A percentile compares a stretch with the other conserved stretches of the same genome.
Conservation (phyloP, 2,329 filamentous ascomycete genomes). For the Orbilia oligospora region DNA sequence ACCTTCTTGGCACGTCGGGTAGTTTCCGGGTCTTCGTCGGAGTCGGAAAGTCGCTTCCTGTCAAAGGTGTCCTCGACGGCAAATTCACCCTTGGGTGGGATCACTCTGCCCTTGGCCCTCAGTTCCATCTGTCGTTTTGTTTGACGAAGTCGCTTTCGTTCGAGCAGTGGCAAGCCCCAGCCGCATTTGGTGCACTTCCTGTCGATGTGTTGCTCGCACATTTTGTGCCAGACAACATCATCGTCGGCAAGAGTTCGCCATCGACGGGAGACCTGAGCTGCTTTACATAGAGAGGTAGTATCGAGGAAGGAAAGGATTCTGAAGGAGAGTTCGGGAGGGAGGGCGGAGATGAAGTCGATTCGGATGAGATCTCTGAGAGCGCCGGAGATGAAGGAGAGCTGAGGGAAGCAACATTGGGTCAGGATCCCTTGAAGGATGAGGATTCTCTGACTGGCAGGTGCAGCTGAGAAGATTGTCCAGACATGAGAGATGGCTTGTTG, state of each 20-base stretch:
- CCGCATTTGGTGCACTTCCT: slow-evolving; percentile 94
- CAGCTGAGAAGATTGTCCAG: slow-evolving; percentile 97
- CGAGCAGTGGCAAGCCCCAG: slow-evolving; percentile 90
- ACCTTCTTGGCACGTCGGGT: slow-evolving; percentile 57
- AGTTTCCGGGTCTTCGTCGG: slow-evolving; percentile 66
- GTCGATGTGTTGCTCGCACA: slow-evolving; percentile 98
- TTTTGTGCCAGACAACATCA: slow-evolving; percentile 96
- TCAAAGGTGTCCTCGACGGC: slow-evolving; percentile 27
- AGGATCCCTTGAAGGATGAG: slow-evolving; percentile 97
- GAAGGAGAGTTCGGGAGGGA: slow-evolving; percentile 91
- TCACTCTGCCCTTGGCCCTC: slow-evolving; percentile 74
- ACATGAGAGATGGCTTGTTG: slow-evolving; percentile 97
- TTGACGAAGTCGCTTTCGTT: slow-evolving; percentile 87
- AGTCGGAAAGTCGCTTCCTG: slow-evolving; percentile 61
- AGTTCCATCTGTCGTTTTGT: slow-evolving; percentile 88
- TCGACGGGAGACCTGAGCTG: slow-evolving; percentile 89
- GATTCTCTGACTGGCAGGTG: slow-evolving; percentile 91
- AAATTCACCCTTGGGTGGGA: slow-evolving; percentile 65
- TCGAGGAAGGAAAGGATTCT: slow-evolving; percentile 94
- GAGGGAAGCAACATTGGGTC: slow-evolving; percentile 96
- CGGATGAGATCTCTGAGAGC: slow-evolving; percentile 95
- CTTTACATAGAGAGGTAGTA: slow-evolving; percentile 93
- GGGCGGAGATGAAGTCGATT: slow-evolving; percentile 92
- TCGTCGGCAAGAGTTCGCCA: slow-evolving; percentile 95
- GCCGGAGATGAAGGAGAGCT: slow-evolving; percentile 91